Base-by-base conservation (phyloP, 192 early-diverging fungal species). In the Rhizophagus sp. region DNA sequence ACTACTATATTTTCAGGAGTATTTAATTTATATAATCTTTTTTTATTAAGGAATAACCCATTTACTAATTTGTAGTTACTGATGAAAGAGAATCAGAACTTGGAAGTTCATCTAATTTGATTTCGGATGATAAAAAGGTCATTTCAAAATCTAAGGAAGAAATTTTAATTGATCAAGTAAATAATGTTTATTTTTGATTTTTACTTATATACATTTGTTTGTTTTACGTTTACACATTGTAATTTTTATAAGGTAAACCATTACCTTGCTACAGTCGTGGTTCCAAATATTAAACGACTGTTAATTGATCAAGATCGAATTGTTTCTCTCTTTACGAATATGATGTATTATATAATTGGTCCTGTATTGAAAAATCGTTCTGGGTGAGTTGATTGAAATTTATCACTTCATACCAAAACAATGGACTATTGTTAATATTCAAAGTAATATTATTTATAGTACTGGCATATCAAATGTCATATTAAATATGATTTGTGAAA, bases 341-440 rank as follows among this genome's bases (percentile, higher is more conserved):
- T 96, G n/a, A 90, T 95, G 81, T 95, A 97, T 79, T 95, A 96
- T 85, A 88, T 94, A 33, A 87, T 96, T 33, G 88, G 84, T 0
- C 94, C 95, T 30, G 82, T 85, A 15, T 79, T 97, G 9, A 92
- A 92, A 77, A 88, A 88, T 27, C 87, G 88, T 10, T 84, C 87
- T 81, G 79, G 44, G 85, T 85, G 79, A 73, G 62, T 17, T n/a
- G n/a, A 27, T 34, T 57, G 17, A 22, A 57, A 57, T 57, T 15
- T 34, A 34, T 17, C 5, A 27, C 4, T 33, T 22, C 30, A 30
- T 75, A 61, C 17, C 9, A 6, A 30, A 62, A 36, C 12, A 7
- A 10, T 11, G 5, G 33, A 36, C 11, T 17, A 70, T 44, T 68
- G 27, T 68, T 15, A 4, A 10, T 73, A 22, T 52, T 50, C 33